phyloP scores from a whole-genome alignment of 768 basidiomycete species.

The Lentinula sp. region DNA sequence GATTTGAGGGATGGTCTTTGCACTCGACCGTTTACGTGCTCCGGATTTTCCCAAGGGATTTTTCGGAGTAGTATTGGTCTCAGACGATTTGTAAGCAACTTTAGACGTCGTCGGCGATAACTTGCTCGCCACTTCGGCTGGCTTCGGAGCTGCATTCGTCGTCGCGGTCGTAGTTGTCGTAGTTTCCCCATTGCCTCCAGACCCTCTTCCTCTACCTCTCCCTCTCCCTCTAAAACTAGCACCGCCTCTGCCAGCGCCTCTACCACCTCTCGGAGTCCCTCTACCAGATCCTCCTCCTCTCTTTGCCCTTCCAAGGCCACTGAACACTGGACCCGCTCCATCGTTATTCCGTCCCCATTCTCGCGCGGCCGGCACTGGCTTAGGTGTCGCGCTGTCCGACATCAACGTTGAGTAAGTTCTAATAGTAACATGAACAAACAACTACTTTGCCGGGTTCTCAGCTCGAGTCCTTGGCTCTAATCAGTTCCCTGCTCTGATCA shows the following conservation, averaged over 20 bases:
- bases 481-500: conserved; percentile 3
- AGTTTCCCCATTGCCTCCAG: conserved; percentile 17
- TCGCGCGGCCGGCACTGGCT: conserved; percentile 8
- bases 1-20: conserved; percentile 26
- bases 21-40: conserved; percentile 40
- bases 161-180: background rate
- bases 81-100: conserved; percentile 4
- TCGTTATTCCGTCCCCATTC: conserved; percentile 37
- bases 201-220: conserved; percentile 16
- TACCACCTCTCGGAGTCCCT: conserved; percentile 27
- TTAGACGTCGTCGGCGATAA: background rate
- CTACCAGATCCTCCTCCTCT: conserved; percentile 21
- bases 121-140: background rate
- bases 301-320: conserved; percentile 30
- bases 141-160: background rate
- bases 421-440: background rate
- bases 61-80: conserved; percentile 17
- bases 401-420: background rate
- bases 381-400: background rate
- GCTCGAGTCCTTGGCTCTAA: background rate
- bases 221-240: conserved; percentile 5
- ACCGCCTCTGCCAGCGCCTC: conserved; percentile 17
- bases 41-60: conserved; percentile 31
- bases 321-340: conserved; percentile 45
- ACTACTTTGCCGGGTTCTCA: background rate